Conservation (phyloP, 176 grass and related monocot genomes). For the Puya raimondii region DNA sequence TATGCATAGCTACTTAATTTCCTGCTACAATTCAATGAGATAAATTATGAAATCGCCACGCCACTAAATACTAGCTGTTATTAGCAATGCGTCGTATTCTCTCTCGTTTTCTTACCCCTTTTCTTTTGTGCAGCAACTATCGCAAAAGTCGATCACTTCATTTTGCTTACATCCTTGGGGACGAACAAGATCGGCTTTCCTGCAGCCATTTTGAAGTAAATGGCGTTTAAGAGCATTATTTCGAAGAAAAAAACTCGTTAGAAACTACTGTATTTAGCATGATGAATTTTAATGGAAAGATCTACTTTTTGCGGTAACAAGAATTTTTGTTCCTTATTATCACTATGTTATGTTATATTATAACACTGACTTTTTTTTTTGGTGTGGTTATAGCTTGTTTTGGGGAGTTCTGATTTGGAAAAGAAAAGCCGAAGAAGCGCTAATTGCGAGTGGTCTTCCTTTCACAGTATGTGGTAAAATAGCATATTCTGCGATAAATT, state of each 20-base stretch:
- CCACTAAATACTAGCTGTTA: no score
- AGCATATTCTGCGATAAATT: background rate
- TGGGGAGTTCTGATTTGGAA: slow-evolving; percentile 91
- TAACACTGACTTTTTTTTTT: background rate
- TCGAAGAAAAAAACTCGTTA: no score
- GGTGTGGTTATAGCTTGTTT: slow-evolving; percentile 44
- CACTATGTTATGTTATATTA: background rate
- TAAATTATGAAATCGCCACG: no score
- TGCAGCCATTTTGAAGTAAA: slow-evolving; percentile 69
- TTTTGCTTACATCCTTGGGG: slow-evolving; percentile 88
- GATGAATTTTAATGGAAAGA: no score
- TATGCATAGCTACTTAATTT: no score
- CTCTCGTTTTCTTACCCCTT: background rate
- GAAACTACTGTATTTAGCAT: no score
- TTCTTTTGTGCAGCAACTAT: slow-evolving; percentile 30
- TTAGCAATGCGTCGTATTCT: background rate
- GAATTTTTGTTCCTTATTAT: background rate
- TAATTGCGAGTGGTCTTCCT: slow-evolving; percentile 62
- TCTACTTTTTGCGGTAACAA: no score
- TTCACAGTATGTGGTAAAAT: slow-evolving; percentile 46
- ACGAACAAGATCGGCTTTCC: slow-evolving; percentile 80
- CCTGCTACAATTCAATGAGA: no score
- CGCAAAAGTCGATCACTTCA: slow-evolving; percentile 73
- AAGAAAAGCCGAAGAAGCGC: slow-evolving; percentile 78
- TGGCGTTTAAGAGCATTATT: background rate